Evolutionary conservation across 2,329 filamentous ascomycete genomes (phyloP), one percentile per base, ranked within the genome.

Genomic region (Claviceps monticola): DNA sequence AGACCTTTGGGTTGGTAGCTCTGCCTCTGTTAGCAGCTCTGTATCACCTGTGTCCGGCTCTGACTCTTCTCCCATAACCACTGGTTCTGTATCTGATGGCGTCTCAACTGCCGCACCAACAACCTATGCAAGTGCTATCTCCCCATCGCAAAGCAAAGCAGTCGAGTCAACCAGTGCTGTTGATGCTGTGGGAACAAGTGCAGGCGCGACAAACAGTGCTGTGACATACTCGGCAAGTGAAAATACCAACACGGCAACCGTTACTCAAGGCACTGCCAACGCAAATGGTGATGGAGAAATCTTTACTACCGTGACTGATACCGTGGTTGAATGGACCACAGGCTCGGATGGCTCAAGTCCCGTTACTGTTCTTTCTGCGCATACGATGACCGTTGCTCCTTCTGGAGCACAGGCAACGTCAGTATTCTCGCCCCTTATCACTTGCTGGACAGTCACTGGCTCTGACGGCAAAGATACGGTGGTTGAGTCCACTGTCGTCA

Each of bases 1-100:
- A 29, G 63, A 68, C 47, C 59, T 68, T 34, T 68, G 64, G 64
- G 62, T 59, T 16, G 46, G 48, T n/a, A 52, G 50, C 16, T 51
- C 57, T 46, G 51, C 47, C 8, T 50, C 58, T 45, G 56, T 38
- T 5, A 46, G 44, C 23, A 53, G 38, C 41, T 36, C 53, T 14
- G 37, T 14, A 21, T 45, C 53, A 7, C 29, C 46, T 42, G 49
- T 41, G 16, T 38, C 23, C 37, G 19, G 21, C n/a, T 38, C 48
- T 39, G 44, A 41, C 48, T 52, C 50, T 34, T 46, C 52, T 23
- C 50, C 57, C 19, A 49, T 57, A 49, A 52, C 58, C 16, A 54
- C 50, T 50, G 53, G 36, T 16, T 39, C 55, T 23, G 47, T 53
- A 21, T 53, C 59, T 48, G 51, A 53, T 17, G 59, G 53, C 16